Base-by-base conservation (phyloP, 139 green algal species). In the Chlamydomonas asymmetrica region DNA sequence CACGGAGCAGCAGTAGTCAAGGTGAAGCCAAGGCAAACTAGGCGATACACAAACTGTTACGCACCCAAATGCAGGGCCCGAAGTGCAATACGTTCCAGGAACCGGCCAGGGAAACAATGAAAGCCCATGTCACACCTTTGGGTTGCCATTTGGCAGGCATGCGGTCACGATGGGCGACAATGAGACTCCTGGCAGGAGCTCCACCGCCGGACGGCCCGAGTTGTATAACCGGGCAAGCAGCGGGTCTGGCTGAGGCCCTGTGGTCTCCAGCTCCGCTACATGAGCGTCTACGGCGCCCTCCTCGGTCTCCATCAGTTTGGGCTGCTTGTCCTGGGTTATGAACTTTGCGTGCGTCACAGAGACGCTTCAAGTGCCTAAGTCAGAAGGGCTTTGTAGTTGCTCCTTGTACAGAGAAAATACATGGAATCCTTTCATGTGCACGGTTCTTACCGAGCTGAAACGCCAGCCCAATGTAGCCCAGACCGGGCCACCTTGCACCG, bases 161-260 rank as follows among this genome's bases (percentile, higher is more conserved):
- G 73, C 35, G 37, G 74, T 84, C 1, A 84, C 66, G 20, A 84
- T 77, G 3, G 79, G 57, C 22, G 79, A 84, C 7, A 84, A 40
- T 7, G 50, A 35, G 23, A 84, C 60, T 10, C 73, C 73, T 34
- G 66, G 57, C 4, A 80, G 27, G 3, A 84, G 52, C 49, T 80
- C 67, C 9, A 84, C 79, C 20, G 66, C 48, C 2, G 79, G 79
- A 0, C 79, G 73, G 5, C 68, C 43, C 6, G 78, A 84, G 35
- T 72, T 72, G 45, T 84, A 84, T 4, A 84, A 65, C 43, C 76
- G 40, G 1, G 40, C 27, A 31, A 84, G 78, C 16, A 69, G 23
- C 10, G 59, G 62, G 54, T 82, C 76, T 27, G 75, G 66, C 0
- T 38, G 27, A 10, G 31, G 45, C 0, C 38, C 62, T 2, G 31